Evolutionary conservation across 2,329 filamentous ascomycete species (phyloP).

Genomic region (Diaporthe australafricana): DNA sequence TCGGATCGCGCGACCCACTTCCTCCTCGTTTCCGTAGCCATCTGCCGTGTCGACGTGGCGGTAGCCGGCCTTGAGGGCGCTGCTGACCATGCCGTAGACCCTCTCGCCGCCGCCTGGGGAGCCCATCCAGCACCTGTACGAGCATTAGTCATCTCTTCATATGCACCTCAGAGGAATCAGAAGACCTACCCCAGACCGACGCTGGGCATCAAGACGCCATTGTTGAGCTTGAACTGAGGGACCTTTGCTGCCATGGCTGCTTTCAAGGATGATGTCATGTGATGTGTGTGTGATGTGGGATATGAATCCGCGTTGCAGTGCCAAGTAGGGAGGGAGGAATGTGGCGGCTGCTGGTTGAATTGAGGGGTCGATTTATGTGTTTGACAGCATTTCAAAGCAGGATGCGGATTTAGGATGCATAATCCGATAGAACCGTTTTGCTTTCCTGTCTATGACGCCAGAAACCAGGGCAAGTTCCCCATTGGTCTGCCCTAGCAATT

Average conservation of each 20-base stretch:
- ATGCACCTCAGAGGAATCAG: neutral
- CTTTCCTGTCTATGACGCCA: slow-evolving; percentile 14
- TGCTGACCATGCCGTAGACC: slow-evolving; percentile 40
- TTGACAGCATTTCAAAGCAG: neutral
- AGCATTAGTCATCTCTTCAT: neutral
- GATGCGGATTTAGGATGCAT: neutral
- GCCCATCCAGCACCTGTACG: slow-evolving; percentile 35
- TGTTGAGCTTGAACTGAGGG: slow-evolving; percentile 34
- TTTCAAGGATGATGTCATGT: neutral
- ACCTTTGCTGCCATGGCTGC: slow-evolving; percentile 29
- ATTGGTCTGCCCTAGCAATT: neutral
- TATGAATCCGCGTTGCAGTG: too few relatives aligned
- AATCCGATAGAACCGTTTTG: slow-evolving; percentile 5
- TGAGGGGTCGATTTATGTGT: neutral
- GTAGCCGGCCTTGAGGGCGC: slow-evolving; percentile 46
- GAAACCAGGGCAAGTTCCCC: neutral
- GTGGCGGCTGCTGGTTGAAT: neutral
- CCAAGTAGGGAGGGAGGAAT: neutral
- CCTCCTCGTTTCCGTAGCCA: slow-evolving; percentile 44
- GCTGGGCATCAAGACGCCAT: slow-evolving; percentile 33
- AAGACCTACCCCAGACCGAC: slow-evolving; percentile 32
- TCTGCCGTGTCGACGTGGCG: slow-evolving; percentile 47
- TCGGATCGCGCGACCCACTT: slow-evolving; percentile 48
- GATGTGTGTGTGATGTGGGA: neutral
- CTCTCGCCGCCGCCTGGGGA: slow-evolving; percentile 15